Evolutionary conservation across 2,329 filamentous ascomycete species (phyloP).

Genomic region (Fusarium sp.): DNA sequence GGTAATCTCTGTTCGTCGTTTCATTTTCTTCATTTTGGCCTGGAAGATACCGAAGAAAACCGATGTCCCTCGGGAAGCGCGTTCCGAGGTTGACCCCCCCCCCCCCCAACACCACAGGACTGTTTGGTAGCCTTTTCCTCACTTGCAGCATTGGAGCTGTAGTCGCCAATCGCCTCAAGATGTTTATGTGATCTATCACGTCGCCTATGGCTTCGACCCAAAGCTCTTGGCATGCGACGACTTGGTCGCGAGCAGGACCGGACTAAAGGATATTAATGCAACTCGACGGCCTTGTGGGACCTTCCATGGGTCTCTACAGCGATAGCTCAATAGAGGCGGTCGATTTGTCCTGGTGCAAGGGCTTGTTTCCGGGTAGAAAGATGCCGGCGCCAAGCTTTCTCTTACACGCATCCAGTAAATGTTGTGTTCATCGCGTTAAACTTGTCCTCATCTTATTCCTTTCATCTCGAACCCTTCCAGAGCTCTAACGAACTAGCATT

Average conservation of each 20-base stretch:
- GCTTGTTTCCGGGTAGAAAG: slow-evolving; percentile 22
- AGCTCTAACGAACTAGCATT: slow-evolving; percentile 6
- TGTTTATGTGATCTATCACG: slow-evolving; percentile 30
- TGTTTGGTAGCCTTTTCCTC: slow-evolving; percentile 1
- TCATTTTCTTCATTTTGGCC: slow-evolving; percentile 3
- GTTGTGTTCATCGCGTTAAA: neutral
- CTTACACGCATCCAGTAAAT: slow-evolving; percentile 2
- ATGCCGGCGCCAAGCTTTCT: slow-evolving; percentile 21
- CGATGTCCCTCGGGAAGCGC: slow-evolving; percentile 9
- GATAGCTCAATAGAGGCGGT: slow-evolving; percentile 8
- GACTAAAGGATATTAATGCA: slow-evolving; percentile 6
- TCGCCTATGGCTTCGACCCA: slow-evolving; percentile 24
- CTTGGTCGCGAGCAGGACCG: slow-evolving; percentile 12
- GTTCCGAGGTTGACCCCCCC: slow-evolving; percentile 14
- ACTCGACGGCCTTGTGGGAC: slow-evolving; percentile 29
- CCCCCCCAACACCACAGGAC: no score
- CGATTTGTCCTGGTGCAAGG: neutral
- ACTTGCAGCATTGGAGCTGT: neutral
- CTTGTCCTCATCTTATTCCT: slow-evolving; percentile 1
- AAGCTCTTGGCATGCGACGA: slow-evolving; percentile 29
- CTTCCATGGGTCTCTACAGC: slow-evolving; percentile 14
- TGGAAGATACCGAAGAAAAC: neutral
- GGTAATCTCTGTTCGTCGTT: slow-evolving; percentile 6
- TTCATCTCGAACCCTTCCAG: slow-evolving; percentile 11
- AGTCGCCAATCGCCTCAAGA: slow-evolving; percentile 13